Percentiles rank a stretch among this genome's conserved stretches.
These are phyloP conservation scores for Eremochloa ophiuroides DNA, from an alignment of 176 grass and related monocot genomes.

Conservation along the genomic window DNA sequence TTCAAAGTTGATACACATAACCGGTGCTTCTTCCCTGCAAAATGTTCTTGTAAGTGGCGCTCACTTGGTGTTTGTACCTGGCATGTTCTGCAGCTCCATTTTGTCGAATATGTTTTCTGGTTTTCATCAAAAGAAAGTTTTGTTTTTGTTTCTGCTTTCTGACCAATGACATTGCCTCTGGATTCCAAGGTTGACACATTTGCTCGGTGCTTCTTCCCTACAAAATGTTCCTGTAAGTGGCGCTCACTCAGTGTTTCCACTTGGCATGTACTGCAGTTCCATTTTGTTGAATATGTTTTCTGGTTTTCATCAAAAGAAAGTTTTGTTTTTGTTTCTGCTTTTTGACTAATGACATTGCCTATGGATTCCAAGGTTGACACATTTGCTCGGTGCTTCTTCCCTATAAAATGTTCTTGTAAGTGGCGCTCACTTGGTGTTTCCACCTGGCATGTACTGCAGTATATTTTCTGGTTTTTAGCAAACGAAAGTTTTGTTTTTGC, in stretches of 20 bases:
- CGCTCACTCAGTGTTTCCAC: too few species aligned
- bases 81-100: constrained; percentile 25
- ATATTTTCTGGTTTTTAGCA: too few species aligned
- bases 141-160: background rate
- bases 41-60: constrained; percentile 8
- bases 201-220: too few species aligned
- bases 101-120: background rate
- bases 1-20: background rate
- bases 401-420: constrained; percentile 8
- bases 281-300: constrained; percentile 15
- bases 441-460: constrained; percentile 26
- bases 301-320: background rate
- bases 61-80: constrained; percentile 8
- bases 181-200: background rate
- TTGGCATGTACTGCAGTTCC: constrained; percentile 10
- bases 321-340: background rate
- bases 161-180: background rate
- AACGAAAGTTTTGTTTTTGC: too few species aligned
- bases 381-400: constrained; percentile 30
- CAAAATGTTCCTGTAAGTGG: too few species aligned
- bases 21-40: constrained; percentile 29
- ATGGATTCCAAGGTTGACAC: background rate
- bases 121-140: background rate
- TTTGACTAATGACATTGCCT: background rate
- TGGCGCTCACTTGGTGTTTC: background rate